Evolutionary conservation across 805 yeast species (phyloP).

Genomic region (Monosporozyma yasuniensis): DNA sequence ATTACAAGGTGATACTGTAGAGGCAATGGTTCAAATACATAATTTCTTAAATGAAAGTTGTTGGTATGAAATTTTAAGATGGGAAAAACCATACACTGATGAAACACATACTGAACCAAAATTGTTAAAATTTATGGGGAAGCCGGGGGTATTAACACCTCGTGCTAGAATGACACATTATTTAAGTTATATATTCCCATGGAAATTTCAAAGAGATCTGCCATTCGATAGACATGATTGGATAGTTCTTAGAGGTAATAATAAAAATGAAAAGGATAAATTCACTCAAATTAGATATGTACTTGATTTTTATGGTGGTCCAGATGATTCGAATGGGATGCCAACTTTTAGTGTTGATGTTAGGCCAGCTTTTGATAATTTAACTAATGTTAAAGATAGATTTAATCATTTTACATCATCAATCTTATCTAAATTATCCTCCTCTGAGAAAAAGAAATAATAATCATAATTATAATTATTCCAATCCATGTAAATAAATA

Average conservation of each 20-base stretch:
- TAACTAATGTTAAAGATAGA: slow-evolving; percentile 58
- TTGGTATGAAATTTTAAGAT: slow-evolving; percentile 85
- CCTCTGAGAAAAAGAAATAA: background rate
- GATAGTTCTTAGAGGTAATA: slow-evolving; percentile 68
- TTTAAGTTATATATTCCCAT: slow-evolving; percentile 65
- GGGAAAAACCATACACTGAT: slow-evolving; percentile 74
- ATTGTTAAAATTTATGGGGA: slow-evolving; percentile 78
- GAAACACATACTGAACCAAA: slow-evolving; percentile 57
- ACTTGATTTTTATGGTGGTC: slow-evolving; percentile 93
- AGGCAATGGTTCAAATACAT: slow-evolving; percentile 93
- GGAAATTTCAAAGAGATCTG: slow-evolving; percentile 60
- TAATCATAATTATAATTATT: too few relatives aligned
- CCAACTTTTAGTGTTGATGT: slow-evolving; percentile 92
- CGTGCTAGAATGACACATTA: slow-evolving; percentile 63
- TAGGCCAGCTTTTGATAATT: slow-evolving; percentile 82
- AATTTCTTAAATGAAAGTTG: slow-evolving; percentile 95
- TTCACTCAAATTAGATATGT: slow-evolving; percentile 82
- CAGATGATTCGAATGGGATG: slow-evolving; percentile 80
- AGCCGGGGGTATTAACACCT: slow-evolving; percentile 82
- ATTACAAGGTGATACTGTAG: slow-evolving; percentile 91
- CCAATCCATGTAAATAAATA: too few relatives aligned
- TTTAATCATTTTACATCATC: slow-evolving; percentile 41
- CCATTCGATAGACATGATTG: slow-evolving; percentile 99
- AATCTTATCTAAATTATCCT: background rate
- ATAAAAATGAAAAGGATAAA: slow-evolving; percentile 26